Conservation (phyloP, 1,139 yeast species). For the Nakaseomyces sp. region DNA sequence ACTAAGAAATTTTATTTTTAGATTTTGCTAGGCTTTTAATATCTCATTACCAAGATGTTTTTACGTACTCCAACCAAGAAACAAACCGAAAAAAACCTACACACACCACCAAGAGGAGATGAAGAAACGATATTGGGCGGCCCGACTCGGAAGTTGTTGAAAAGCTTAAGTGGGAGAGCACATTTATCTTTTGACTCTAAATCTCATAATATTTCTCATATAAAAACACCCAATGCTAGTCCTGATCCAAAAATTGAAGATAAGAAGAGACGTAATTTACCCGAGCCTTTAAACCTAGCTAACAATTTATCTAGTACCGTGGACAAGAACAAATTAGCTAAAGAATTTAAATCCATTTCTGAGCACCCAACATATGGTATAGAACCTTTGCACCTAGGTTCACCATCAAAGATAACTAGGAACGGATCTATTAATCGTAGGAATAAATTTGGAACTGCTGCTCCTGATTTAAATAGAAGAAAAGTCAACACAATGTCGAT, state of each 20-base stretch:
- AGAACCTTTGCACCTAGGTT: background rate
- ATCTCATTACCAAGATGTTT: background rate
- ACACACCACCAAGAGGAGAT: slow-evolving; percentile 28
- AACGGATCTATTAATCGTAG: slow-evolving; percentile 16
- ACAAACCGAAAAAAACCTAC: slow-evolving; percentile 19
- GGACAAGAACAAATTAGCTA: background rate
- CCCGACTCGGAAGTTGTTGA: slow-evolving; percentile 20
- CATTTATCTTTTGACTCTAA: background rate
- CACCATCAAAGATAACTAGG: slow-evolving; percentile 7
- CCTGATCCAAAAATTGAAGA: background rate
- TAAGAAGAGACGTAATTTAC: slow-evolving; percentile 13
- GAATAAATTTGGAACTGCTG: background rate
- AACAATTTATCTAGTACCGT: slow-evolving; percentile 6
- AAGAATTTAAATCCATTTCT: background rate
- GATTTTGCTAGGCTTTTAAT: too few species aligned
- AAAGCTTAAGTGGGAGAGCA: slow-evolving; percentile 23
- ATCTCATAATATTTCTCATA: background rate
- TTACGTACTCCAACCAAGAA: slow-evolving; percentile 15
- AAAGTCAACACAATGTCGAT: slow-evolving; percentile 6
- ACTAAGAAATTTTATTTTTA: too few species aligned
- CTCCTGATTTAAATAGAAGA: background rate
- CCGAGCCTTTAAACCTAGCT: slow-evolving; percentile 19
- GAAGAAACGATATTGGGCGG: slow-evolving; percentile 15
- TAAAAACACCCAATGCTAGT: slow-evolving; percentile 2
- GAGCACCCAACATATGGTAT: background rate